Evolutionary conservation across 495 filamentous ascomycete species (phyloP), one percentile per base, ranked within the genome.

Genomic region (Trichoderma gamsii): DNA sequence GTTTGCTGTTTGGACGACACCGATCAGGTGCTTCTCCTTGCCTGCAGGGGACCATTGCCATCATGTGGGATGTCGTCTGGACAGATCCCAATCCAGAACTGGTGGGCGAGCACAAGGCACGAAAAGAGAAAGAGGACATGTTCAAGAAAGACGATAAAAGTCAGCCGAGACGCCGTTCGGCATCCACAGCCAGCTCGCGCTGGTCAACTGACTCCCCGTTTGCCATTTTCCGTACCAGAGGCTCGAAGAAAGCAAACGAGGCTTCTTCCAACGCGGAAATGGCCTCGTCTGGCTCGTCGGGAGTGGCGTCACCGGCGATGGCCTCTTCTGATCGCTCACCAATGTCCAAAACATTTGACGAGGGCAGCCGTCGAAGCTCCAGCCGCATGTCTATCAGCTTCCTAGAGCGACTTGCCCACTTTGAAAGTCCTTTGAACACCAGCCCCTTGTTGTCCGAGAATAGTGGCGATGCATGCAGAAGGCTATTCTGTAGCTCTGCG

Each of bases 21-120:
- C 56, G 12, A 32, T 12, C 12, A 64, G 35, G 16, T n/a, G 35
- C 21, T 56, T 44, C 25, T 65, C 66, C 11, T 12, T 67, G 13
- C 16, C 7, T 56, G 68, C 23, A 61, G 56, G 56, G 27, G 27
- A 21, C n/a, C 56, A 32, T 61, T 13, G 25, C 13, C 70, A 74
- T 64, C 38, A 85, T 85, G 83, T 85, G 83, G 66, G 82, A 84
- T 67, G 79, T 83, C 59, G 73, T 82, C 67, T 85, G 82, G 82
- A 74, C 76, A 7, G 83, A 84, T 66, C 76, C 78, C 32, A 73
- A 73, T 21, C 66, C 72, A 66, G 83, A 84, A 73, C 75, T 74
- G 5, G 76, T 85, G 64, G 83, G 80, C 0, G 72, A 83, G 66
- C 73, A 76, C 61, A 74, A 76, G 4, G 70, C 79, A 35, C 76